Evolutionary conservation across 2,329 filamentous ascomycete genomes (phyloP).

Genomic region (Periglandula ipomoeae): DNA sequence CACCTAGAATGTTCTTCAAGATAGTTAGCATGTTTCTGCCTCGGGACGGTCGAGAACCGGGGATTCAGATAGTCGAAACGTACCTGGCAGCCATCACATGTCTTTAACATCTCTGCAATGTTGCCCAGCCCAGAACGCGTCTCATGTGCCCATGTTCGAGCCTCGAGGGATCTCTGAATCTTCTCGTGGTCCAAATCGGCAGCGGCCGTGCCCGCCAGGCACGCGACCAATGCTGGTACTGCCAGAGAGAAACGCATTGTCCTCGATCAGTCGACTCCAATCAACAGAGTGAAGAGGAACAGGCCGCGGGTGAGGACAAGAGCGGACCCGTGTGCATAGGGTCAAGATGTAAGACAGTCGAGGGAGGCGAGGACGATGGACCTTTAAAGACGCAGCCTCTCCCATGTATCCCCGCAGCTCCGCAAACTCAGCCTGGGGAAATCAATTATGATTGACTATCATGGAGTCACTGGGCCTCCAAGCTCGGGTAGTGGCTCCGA

Average conservation of each 20-base stretch:
- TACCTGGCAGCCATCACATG: constrained; percentile 8
- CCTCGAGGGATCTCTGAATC: constrained; percentile 2
- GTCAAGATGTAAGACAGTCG: background rate
- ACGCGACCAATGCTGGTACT: background rate
- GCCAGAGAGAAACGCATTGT: background rate
- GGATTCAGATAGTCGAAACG: background rate
- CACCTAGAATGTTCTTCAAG: constrained; percentile 4
- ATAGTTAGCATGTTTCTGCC: background rate
- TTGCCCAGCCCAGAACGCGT: background rate
- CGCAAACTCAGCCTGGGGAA: background rate
- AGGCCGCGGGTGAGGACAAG: background rate
- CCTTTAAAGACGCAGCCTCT: background rate
- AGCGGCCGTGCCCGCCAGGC: background rate
- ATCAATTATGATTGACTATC: background rate
- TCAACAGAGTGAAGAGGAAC: background rate
- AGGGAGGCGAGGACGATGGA: background rate
- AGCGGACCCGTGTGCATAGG: background rate
- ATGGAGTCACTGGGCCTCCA: background rate
- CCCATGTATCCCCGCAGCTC: background rate
- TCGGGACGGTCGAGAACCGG: background rate
- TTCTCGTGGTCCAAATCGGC: background rate
- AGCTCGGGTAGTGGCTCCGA: background rate
- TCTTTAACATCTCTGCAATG: background rate
- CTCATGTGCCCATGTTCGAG: background rate
- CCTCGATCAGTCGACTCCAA: background rate